phyloP scores from a whole-genome alignment of 306 rosid species.

The Abrus pulchellus region DNA sequence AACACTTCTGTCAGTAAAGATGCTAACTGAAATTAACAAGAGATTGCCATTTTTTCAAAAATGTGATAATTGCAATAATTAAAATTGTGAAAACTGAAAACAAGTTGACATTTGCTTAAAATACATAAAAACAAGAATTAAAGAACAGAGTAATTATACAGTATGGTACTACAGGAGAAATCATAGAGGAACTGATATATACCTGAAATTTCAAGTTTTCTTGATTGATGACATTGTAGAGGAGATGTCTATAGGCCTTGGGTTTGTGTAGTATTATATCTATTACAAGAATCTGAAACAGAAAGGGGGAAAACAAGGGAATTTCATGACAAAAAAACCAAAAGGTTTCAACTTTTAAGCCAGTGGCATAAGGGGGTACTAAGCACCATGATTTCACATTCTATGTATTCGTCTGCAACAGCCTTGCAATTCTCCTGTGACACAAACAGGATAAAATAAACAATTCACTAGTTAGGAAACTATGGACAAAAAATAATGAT shows the following conservation, averaged over 20 bases:
- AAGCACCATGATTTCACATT: conserved; percentile 84
- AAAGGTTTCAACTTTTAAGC: conserved; percentile 29
- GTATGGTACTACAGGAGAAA: neutral
- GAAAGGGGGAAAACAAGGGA: neutral
- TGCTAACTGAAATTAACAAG: too few species aligned
- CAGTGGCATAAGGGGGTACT: conserved; percentile 19
- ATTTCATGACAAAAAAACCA: conserved; percentile 25
- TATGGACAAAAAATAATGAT: neutral
- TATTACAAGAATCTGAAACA: conserved; percentile 71
- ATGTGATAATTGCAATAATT: too few species aligned
- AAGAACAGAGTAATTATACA: conserved; percentile 1
- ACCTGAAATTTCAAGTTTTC: conserved; percentile 64
- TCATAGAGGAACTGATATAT: conserved; percentile 36
- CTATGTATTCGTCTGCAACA: conserved; percentile 85
- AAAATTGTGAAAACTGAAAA: too few species aligned
- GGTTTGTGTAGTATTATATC: conserved; percentile 89
- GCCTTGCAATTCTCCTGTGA: conserved; percentile 78
- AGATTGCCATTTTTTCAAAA: too few species aligned
- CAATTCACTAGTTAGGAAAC: conserved; percentile 14
- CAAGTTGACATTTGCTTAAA: too few species aligned
- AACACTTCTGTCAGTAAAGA: too few species aligned
- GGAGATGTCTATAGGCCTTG: conserved; percentile 85
- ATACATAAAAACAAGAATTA: neutral
- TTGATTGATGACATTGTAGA: conserved; percentile 67
- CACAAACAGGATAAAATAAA: conserved; percentile 34